These are phyloP conservation scores for Boletus rex-veris DNA, from an alignment of 768 basidiomycete species.

Conservation along the genomic window DNA sequence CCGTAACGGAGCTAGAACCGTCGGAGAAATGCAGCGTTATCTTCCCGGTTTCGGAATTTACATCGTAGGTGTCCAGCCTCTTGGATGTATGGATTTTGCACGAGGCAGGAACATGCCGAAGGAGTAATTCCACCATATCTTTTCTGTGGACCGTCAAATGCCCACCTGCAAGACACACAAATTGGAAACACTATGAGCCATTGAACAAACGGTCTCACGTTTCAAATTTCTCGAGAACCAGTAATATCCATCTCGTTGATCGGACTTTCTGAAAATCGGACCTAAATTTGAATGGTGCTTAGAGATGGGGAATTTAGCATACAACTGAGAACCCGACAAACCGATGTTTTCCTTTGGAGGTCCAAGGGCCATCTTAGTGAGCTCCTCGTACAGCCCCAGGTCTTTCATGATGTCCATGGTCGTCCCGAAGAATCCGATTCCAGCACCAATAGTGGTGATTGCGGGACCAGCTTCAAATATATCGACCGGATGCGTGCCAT, in stretches of 20 bases:
- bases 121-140: slow-evolving; percentile 34
- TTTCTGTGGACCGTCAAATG: slow-evolving; percentile 34
- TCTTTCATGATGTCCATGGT: slow-evolving; percentile 39
- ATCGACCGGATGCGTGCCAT: slow-evolving; percentile 31
- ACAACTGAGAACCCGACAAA: neutral
- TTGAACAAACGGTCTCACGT: slow-evolving; percentile 14
- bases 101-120: slow-evolving; percentile 25
- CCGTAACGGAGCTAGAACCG: slow-evolving; percentile 34
- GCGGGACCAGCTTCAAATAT: slow-evolving; percentile 41
- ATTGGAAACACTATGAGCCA: neutral
- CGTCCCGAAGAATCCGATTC: slow-evolving; percentile 47
- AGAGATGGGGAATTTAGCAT: neutral
- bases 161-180: slow-evolving; percentile 23
- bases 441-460: slow-evolving; percentile 44
- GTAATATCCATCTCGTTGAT: slow-evolving; percentile 31
- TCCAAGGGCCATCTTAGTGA: slow-evolving; percentile 13
- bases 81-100: slow-evolving; percentile 36
- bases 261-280: slow-evolving; percentile 31
- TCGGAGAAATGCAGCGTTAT: slow-evolving; percentile 37
- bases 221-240: slow-evolving; percentile 24
- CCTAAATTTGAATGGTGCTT: slow-evolving; percentile 7
- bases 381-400: slow-evolving; percentile 38
- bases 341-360: slow-evolving; percentile 20
- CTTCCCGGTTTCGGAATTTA: slow-evolving; percentile 15
- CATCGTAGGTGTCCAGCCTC: slow-evolving; percentile 32